These are phyloP conservation scores for Zasmidium angulare DNA, from an alignment of 2,329 filamentous ascomycete species.

Conservation along the genomic window DNA sequence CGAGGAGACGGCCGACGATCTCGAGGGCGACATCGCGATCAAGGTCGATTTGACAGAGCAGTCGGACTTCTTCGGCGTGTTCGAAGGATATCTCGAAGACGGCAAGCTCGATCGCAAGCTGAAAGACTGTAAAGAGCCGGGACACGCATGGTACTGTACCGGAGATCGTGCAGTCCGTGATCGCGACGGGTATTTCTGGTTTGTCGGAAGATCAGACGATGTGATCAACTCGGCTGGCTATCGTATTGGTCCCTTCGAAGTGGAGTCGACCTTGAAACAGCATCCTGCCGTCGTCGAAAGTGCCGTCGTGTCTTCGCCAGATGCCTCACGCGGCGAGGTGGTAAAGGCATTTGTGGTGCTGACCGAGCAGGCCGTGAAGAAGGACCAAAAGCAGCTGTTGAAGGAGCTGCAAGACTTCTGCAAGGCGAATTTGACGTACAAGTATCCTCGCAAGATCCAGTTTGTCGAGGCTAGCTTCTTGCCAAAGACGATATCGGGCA, in stretches of 20 bases:
- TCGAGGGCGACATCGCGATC: slow-evolving; percentile 41
- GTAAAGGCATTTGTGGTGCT: slow-evolving; percentile 45
- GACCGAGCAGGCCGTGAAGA: slow-evolving; percentile 26
- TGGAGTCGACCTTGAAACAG: slow-evolving; percentile 43
- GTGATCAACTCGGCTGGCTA: slow-evolving; percentile 45
- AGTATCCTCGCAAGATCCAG: slow-evolving; percentile 42
- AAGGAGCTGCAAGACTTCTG: slow-evolving; percentile 43
- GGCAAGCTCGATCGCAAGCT: slow-evolving; percentile 26
- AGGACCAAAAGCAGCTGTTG: slow-evolving; percentile 24
- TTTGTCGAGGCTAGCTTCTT: slow-evolving; percentile 40
- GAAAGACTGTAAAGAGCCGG: slow-evolving; percentile 4
- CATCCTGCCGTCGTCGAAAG: slow-evolving; percentile 42
- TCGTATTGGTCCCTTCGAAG: slow-evolving; percentile 44
- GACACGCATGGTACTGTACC: slow-evolving; percentile 36
- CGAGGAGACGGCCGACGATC: slow-evolving; percentile 25
- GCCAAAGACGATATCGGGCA: slow-evolving; percentile 41
- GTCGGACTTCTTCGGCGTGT: slow-evolving; percentile 29
- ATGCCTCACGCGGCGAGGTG: slow-evolving; percentile 39
- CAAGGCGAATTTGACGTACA: slow-evolving; percentile 43
- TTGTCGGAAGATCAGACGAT: slow-evolving; percentile 93
- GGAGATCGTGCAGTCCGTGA: slow-evolving; percentile 78
- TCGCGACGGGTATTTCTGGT: slow-evolving; percentile 99
- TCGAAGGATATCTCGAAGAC: slow-evolving; percentile 31
- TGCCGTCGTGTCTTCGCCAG: slow-evolving; percentile 42
- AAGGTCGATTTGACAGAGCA: slow-evolving; percentile 22